Base-by-base conservation (phyloP, 768 basidiomycete genomes). In the Leucocoprinus sp. region DNA sequence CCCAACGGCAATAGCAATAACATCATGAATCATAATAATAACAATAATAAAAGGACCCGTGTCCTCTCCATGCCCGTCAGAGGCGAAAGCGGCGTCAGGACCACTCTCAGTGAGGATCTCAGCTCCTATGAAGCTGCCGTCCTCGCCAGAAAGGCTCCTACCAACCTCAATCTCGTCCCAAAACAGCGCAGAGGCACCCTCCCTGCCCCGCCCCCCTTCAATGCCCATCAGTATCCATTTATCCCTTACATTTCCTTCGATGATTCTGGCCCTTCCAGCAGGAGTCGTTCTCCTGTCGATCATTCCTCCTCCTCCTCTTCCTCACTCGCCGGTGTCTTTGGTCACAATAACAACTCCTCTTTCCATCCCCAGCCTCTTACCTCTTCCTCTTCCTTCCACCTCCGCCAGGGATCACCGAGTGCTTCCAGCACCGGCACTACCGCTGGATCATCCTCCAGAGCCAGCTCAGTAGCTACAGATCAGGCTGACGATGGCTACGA, bases 51-150 rank as follows among this genome's bases (percentile, higher is more conserved):
- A n/a, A n/a, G n/a, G n/a, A n/a, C n/a, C n/a, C n/a, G n/a, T n/a
- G n/a, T n/a, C n/a, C n/a, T n/a, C n/a, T n/a, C n/a, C n/a, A n/a
- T n/a, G n/a, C n/a, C n/a, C n/a, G n/a, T n/a, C n/a, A n/a, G 45
- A 47, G 52, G 49, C 23, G 50, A 58, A 44, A 57, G 61, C 41
- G 68, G 59, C 33, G 57, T 61, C 59, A 63, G 69, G 15, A 63
- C 66, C 43, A 72, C 71, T 22, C 43, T 68, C 34, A 70, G 75
- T 42, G 70, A 89, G 11, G 85, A 88, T 53, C 52, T 89, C 50
- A 66, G 72, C 48, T 75, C 75, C 46, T 89, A 89, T 48, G 82
- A 86, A 56, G 82, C 82, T 33, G 86, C 86, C 3, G 78, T 88
- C 12, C 61, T 85, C 43, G 84, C 85, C 24, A 68, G 82, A 42